Conservation (phyloP, 805 yeast genomes). For the Candida verbasci region DNA sequence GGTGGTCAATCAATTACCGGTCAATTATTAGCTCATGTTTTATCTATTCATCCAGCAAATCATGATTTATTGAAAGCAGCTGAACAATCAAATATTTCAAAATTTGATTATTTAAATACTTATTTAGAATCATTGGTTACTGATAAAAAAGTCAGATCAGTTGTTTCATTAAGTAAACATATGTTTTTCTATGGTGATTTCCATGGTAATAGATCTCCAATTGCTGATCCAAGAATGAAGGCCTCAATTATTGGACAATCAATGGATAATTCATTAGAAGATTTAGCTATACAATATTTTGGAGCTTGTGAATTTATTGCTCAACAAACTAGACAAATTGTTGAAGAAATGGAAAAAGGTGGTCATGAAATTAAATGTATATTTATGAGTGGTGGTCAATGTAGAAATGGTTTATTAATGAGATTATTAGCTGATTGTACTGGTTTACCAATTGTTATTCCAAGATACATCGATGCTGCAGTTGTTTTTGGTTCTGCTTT, state of each 20-base stretch:
- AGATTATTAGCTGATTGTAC: conserved; percentile 90
- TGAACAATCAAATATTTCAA: conserved; percentile 63
- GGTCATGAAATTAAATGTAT: conserved; percentile 77
- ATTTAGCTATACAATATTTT: conserved; percentile 78
- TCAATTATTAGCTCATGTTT: conserved; percentile 82
- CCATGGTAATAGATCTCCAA: conserved; percentile 96
- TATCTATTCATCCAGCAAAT: conserved; percentile 86
- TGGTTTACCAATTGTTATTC: conserved; percentile 86
- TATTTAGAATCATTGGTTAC: conserved; percentile 62
- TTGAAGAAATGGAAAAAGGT: conserved; percentile 72
- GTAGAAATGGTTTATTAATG: conserved; percentile 86
- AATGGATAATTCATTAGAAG: conserved; percentile 83
- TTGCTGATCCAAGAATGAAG: conserved; percentile 90
- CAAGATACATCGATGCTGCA: conserved; percentile 93
- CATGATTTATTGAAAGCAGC: conserved; percentile 64
- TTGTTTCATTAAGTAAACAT: conserved; percentile 77
- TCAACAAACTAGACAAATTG: conserved; percentile 94
- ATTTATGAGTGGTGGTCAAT: conserved; percentile 95
- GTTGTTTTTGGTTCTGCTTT: conserved; percentile 96
- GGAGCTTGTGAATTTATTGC: conserved; percentile 98
- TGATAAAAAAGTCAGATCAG: conserved; percentile 59
- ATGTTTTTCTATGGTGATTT: conserved; percentile 92
- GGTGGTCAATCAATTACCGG: conserved; percentile 99
- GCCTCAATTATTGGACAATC: conserved; percentile 90
- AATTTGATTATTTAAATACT: conserved; percentile 79